Evolutionary conservation across 768 basidiomycete genomes (phyloP), one percentile per base, ranked within the genome.

Genomic region (Trametes cingulata): DNA sequence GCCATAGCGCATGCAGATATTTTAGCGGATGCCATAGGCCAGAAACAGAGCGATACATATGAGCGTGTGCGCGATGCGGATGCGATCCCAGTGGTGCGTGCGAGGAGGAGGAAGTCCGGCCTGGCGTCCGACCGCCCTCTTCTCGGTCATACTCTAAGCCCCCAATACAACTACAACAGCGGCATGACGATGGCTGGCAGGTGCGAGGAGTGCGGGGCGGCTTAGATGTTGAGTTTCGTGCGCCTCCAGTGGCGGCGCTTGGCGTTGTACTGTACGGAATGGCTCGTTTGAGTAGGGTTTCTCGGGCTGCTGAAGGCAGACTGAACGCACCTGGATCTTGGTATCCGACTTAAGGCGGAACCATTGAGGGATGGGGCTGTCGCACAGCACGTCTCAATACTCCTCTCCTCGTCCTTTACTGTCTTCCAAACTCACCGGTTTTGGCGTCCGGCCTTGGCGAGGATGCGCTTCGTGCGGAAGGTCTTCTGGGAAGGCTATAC

Each of bases 201-300:
- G 33, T 29, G 54, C 33, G 52, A 56, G 49, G 55, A 48, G 47
- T 20, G 56, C 36, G 12, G 36, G 47, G 50, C 41, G 9, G 64
- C 60, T 81, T 87, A 96, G 77, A 97, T 88, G 84, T 95, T 95
- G 80, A 98, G 86, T 84, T 98, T 98, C 65, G 96, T 98, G 77
- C 96, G 90, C 75, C 96, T 85, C 96, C 96, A 99, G 84, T 99
- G 96, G 75, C 96, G 91, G 68, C 96, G 85, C 83, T 98, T 98
- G 66, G 91, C 88, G 77, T 94, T 94, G 74, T 94, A 93, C 89
- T 93, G 66, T 62, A 39, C 6, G 25, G 14, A 35, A 39, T 29
- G n/a, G 9, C 1, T 12, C 2, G 39, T 0, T 49, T 57, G 9
- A 56, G 40, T 25, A 13, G 9, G 6, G 8, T 3, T 4, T 6